Percentiles rank a stretch among this genome's conserved stretches.
Evolutionary conservation across 2,329 filamentous ascomycete species (phyloP).

Genomic region (Phialophora verrucosa): DNA sequence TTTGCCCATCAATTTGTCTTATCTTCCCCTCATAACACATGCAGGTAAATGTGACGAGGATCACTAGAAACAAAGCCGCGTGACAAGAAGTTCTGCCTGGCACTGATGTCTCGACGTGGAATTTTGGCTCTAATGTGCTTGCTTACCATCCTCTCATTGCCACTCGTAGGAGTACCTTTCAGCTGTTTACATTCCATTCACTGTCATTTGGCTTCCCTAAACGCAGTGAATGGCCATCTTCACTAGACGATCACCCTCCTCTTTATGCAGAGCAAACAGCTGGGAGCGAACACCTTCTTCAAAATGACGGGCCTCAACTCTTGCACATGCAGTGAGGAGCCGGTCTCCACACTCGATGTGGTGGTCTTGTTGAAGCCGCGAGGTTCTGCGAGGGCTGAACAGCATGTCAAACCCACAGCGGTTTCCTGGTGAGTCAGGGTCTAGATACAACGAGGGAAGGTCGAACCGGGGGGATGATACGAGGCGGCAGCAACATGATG

Average conservation of each 20-base stretch:
- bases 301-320: neutral
- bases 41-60: no score
- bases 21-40: no score
- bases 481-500: neutral
- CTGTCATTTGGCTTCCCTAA: neutral
- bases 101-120: no score
- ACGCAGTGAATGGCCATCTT: neutral
- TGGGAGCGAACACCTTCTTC: neutral
- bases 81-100: no score
- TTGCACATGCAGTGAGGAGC: neutral
- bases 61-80: no score
- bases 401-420: neutral
- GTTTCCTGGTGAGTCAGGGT: neutral
- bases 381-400: neutral
- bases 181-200: neutral
- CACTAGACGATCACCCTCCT: neutral
- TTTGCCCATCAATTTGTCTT: no score
- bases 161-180: neutral
- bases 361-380: neutral
- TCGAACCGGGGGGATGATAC: neutral
- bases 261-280: neutral
- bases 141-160: neutral
- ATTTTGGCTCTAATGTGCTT: neutral
- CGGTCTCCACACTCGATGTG: neutral
- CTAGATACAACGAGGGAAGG: neutral